Evolutionary conservation across 1,284 basidiomycete genomes (phyloP).

Genomic region (Ceratobasidium sp.): DNA sequence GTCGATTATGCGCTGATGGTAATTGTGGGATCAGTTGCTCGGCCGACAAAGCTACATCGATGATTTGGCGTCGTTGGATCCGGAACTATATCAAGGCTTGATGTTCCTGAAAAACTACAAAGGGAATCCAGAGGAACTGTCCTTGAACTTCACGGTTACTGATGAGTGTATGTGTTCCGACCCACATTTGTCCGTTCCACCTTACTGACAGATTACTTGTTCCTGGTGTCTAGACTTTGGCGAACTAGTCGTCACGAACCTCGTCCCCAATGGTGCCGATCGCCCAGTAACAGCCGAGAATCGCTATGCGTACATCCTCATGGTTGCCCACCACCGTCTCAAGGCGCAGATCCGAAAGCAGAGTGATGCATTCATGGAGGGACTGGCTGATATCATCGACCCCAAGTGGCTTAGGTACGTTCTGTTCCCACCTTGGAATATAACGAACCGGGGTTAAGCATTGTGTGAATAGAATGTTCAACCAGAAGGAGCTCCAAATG

Average conservation of each 20-base stretch:
- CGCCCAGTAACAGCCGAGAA: slow-evolving; percentile 90
- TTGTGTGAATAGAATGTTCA: slow-evolving; percentile 76
- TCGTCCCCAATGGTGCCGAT: slow-evolving; percentile 84
- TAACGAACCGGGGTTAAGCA: not conserved
- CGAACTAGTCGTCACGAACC: slow-evolving; percentile 75
- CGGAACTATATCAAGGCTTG: slow-evolving; percentile 90
- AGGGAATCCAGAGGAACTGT: slow-evolving; percentile 88
- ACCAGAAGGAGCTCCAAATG: slow-evolving; percentile 88
- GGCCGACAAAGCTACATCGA: slow-evolving; percentile 88
- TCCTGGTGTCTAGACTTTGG: slow-evolving; percentile 76
- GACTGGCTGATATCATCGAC: slow-evolving; percentile 87
- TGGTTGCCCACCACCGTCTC: slow-evolving; percentile 87
- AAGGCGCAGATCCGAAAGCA: slow-evolving; percentile 88
- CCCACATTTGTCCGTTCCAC: not conserved
- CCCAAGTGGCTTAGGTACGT: slow-evolving; percentile 80
- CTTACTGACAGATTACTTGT: not conserved
- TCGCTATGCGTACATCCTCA: slow-evolving; percentile 86
- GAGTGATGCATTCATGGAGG: slow-evolving; percentile 77
- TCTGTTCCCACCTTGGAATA: slow-evolving; percentile 46
- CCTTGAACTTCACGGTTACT: slow-evolving; percentile 88
- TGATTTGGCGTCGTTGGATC: slow-evolving; percentile 89
- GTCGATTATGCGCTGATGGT: slow-evolving; percentile 42
- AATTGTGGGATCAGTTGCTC: slow-evolving; percentile 69
- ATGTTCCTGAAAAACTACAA: slow-evolving; percentile 92
- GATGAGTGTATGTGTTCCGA: slow-evolving; percentile 70